A percentile compares a stretch with the other conserved stretches of the same genome.
phyloP scores from a whole-genome alignment of 2,329 filamentous ascomycete species.

The Ophiocordyceps australis region DNA sequence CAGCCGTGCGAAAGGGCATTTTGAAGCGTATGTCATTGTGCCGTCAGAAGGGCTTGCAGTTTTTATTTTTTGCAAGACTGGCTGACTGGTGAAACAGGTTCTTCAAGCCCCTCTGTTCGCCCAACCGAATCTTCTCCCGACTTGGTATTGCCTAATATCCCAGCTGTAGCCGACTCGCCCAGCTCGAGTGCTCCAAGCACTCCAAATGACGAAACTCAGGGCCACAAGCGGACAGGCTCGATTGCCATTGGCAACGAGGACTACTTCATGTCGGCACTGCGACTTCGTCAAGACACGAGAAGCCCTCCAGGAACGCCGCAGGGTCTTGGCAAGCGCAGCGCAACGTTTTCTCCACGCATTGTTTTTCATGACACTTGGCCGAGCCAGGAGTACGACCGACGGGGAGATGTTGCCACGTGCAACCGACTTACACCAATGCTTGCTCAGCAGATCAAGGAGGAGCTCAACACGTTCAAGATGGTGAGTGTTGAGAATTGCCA shows the following conservation, averaged over 20 bases:
- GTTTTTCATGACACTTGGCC: conserved; percentile 96
- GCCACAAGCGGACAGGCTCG: conserved; percentile 48
- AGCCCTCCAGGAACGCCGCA: conserved; percentile 68
- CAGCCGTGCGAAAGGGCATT: conserved; percentile 88
- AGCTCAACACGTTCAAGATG: conserved; percentile 99
- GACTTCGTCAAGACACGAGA: conserved; percentile 58
- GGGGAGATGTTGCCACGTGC: conserved; percentile 92
- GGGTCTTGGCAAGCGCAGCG: conserved; percentile 40
- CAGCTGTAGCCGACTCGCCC: conserved; percentile 56
- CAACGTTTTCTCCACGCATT: conserved; percentile 78
- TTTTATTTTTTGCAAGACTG: not conserved
- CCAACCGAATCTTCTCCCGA: conserved; percentile 37
- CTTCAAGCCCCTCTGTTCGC: conserved; percentile 47
- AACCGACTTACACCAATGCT: conserved; percentile 93
- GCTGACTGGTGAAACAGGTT: conserved; percentile 23
- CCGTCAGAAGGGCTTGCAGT: not conserved
- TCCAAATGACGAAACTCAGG: conserved; percentile 57
- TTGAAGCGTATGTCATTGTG: conserved; percentile 51
- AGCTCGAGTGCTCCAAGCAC: conserved; percentile 78
- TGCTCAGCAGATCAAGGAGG: conserved; percentile 98
- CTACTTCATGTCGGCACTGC: conserved; percentile 68
- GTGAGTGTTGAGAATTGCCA: conserved; percentile 4
- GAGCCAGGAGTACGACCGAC: conserved; percentile 83
- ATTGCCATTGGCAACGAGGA: conserved; percentile 68
- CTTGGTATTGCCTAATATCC: conserved; percentile 41